Evolutionary conservation across 257 asterid species (phyloP), one percentile per base, ranked within the genome.

Genomic region (Perilla frutescens): DNA sequence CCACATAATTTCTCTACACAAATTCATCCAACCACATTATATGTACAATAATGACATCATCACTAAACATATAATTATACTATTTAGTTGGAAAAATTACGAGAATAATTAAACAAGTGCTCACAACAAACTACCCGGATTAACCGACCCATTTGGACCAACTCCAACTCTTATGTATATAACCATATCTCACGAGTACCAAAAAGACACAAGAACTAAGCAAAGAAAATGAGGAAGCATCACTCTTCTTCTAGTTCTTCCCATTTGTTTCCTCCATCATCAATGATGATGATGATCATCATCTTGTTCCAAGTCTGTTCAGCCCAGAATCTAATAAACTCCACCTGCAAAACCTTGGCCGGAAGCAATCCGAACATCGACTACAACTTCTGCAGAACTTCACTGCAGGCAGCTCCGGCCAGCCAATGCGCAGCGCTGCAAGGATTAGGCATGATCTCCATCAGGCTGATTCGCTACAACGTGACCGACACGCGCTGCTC

Each of bases 401-500:
- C 98, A 10, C 87, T 95, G 1, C 91, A 83, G 53, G 88, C 94
- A 0, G 96, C 97, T 15, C 92, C 96, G 0, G 92, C 89, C n/a
- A 85, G 89, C 84, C 83, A 41, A 0, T 84, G 89, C 79, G 96
- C 97, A 29, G 26, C 77, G 8, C 77, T 87, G 1, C 81, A 45
- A 0, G 98, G 91, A 7, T 84, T 95, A 0, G 96, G 93, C 31
- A 64, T 26, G 51, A 92, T 89, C 75, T 77, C 96, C 6, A 80
- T 95, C 72, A 41, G 89, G 3, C 79, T 89, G 7, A 53, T 84
- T 4, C 82, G 86, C 1, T 77, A 83, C 85, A 95, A 92, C 77
- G 64, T 89, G 10, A 95, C 96, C 4, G 94, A 92, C 43, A 84
- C 98, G 0, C 88, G 87, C 15, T 83, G 90, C 60, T 13, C 50